Evolutionary conservation across 306 rosid species (phyloP), one percentile per base, ranked within the genome.

Genomic region (Adenanthera pavonina): DNA sequence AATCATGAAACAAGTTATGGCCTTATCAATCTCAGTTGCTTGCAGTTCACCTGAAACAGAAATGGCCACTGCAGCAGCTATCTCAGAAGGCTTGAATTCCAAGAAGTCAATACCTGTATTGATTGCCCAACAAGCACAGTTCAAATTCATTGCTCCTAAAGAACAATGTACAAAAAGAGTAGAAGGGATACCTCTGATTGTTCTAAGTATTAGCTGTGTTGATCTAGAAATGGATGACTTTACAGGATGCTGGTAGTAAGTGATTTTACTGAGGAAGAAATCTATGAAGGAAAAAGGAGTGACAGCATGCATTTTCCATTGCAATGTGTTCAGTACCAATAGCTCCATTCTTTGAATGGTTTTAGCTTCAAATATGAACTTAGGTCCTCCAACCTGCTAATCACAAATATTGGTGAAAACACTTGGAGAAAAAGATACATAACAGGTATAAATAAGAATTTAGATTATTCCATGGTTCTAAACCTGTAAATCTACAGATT

Each of bases 1-100:
- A 47, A 75, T 73, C 64, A 48, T 62, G 43, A 86, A 84, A 86
- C 89, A 83, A 73, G 91, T 36, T 17, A 86, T 78, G 85, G 84
- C 89, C 52, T 84, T 77, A 15, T 88, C 87, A 19, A 85, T 64
- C 74, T 85, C 92, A 65, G 43, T 80, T 76, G 74, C 78, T 86
- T 86, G 86, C 36, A 76, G 52, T 68, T 86, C 90, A 62, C 86
- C 77, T 60, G 87, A 83, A 76, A 87, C 82, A 60, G 79, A 89
- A 73, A 91, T 87, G 79, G 97, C 97, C 70, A 86, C 94, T 7
- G 96, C 92, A 44, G 94, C 91, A 34, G 96, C 98, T 17, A 94
- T 90, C 85, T 94, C 98, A 70, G 97, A 94, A 68, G 98, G 92
- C 78, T 56, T 84, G 86, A 89, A 92, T 76, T 94, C 96, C 93